phyloP scores from a whole-genome alignment of 371 early-diverging fungal genomes.

The Rhizopus delemar region DNA sequence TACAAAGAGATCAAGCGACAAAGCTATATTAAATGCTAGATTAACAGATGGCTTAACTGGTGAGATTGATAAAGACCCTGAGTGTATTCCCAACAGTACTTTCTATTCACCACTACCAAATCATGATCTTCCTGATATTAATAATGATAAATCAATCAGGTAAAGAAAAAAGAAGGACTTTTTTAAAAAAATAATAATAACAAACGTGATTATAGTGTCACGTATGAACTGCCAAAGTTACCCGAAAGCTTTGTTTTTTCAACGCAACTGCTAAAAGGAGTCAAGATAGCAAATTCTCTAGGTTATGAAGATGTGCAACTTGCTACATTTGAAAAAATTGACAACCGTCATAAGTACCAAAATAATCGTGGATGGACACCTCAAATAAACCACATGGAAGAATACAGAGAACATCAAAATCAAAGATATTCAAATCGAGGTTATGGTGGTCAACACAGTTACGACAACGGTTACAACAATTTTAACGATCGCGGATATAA shows the following conservation, averaged over 20 bases:
- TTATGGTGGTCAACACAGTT: constrained; percentile 15
- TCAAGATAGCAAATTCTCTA: constrained; percentile 49
- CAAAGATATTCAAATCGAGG: constrained; percentile 11
- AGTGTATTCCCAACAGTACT: constrained; percentile 73
- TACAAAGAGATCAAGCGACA: constrained; percentile 54
- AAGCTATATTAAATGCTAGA: constrained; percentile 58
- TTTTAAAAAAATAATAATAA: neutral
- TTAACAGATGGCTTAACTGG: constrained; percentile 67
- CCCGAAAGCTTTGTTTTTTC: constrained; percentile 47
- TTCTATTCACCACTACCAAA: constrained; percentile 68
- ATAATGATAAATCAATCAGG: constrained; percentile 60
- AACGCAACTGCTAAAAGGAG: constrained; percentile 54
- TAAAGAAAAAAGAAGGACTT: constrained; percentile 7
- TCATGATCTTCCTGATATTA: constrained; percentile 60
- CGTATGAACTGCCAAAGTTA: constrained; percentile 49
- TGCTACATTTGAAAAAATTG: constrained; percentile 54
- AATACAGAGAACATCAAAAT: constrained; percentile 37
- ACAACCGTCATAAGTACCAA: constrained; percentile 27
- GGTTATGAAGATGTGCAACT: constrained; percentile 56
- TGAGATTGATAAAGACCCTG: constrained; percentile 61
- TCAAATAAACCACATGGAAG: constrained; percentile 49
- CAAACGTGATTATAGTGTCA: constrained; percentile 40
- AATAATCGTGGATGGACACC: constrained; percentile 43
- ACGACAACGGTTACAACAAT: constrained; percentile 16
- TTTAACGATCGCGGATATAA: constrained; percentile 13